Percentiles rank a stretch among this genome's conserved stretches.
phyloP scores from a whole-genome alignment of 2,329 filamentous ascomycete species.

The Colletotrichum sp. region DNA sequence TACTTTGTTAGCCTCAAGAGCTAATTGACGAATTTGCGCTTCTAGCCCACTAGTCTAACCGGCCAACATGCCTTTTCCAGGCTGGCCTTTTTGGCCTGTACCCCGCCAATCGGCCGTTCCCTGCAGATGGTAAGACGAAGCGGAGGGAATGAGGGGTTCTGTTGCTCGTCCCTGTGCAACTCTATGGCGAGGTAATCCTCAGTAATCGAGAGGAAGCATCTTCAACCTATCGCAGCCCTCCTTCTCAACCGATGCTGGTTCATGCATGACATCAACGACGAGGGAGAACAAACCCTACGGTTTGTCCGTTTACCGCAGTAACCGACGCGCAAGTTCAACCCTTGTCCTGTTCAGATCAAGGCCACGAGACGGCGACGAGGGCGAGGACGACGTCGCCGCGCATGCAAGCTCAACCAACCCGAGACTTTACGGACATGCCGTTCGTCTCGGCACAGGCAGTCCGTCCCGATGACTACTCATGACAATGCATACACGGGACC shows the following conservation, averaged over 20 bases:
- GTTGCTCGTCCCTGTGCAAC: background rate
- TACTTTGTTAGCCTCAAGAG: background rate
- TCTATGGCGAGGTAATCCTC: background rate
- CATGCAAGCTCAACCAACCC: background rate
- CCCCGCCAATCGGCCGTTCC: background rate
- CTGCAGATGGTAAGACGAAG: background rate
- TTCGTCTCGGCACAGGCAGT: background rate
- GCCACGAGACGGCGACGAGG: background rate
- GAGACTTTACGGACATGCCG: background rate
- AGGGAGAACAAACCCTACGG: background rate
- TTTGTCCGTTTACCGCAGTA: constrained; percentile 10
- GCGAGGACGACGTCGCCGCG: background rate
- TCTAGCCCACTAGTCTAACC: background rate
- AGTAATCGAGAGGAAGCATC: background rate
- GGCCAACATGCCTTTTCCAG: background rate
- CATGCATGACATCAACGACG: constrained; percentile 27
- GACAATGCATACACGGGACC: background rate
- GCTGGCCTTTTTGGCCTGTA: background rate
- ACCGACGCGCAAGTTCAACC: background rate
- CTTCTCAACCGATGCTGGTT: background rate
- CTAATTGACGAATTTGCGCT: background rate
- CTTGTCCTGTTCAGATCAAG: background rate
- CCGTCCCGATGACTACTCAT: background rate
- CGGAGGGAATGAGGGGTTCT: background rate
- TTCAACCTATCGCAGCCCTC: background rate